phyloP scores from a whole-genome alignment of 106 monocot species.

The Ottelia alismoides region DNA sequence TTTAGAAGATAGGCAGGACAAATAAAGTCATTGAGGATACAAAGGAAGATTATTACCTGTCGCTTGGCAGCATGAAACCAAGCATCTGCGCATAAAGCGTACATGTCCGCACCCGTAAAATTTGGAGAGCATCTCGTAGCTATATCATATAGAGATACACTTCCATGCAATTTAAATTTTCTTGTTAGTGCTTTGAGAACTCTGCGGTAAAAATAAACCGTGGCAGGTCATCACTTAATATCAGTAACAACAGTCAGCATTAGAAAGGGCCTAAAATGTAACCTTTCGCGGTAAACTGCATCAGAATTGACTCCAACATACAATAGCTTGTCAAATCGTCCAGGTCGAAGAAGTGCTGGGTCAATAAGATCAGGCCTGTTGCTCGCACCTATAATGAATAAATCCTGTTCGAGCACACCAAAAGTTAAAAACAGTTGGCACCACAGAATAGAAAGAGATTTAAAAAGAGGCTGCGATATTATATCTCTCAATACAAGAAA shows the following conservation, averaged over 20 bases:
- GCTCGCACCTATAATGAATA: slow-evolving; percentile 95
- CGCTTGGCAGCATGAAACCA: slow-evolving; percentile 96
- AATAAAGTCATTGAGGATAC: no score
- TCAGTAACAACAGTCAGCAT: not conserved
- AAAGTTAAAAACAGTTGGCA: no score
- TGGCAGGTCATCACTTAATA: not conserved
- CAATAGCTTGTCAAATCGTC: slow-evolving; percentile 88
- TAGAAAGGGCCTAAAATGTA: not conserved
- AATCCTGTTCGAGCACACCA: slow-evolving; percentile 30
- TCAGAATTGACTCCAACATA: slow-evolving; percentile 89
- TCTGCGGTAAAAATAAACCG: slow-evolving; percentile 16
- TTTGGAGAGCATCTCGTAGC: slow-evolving; percentile 80
- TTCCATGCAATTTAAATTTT: slow-evolving; percentile 71
- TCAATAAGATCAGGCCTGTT: slow-evolving; percentile 96
- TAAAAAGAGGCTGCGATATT: no score
- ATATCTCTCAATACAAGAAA: no score
- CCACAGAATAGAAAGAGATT: no score
- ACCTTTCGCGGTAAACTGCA: slow-evolving; percentile 83
- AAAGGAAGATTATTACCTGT: no score
- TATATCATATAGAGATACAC: slow-evolving; percentile 64
- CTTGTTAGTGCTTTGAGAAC: slow-evolving; percentile 81
- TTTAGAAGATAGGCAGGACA: no score
- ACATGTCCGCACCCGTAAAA: slow-evolving; percentile 99
- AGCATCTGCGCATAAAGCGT: slow-evolving; percentile 97
- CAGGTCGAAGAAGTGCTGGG: slow-evolving; percentile 82